Evolutionary conservation across 2,329 filamentous ascomycete species (phyloP), one percentile per base, ranked within the genome.

Genomic region (Remersonia thermophila): DNA sequence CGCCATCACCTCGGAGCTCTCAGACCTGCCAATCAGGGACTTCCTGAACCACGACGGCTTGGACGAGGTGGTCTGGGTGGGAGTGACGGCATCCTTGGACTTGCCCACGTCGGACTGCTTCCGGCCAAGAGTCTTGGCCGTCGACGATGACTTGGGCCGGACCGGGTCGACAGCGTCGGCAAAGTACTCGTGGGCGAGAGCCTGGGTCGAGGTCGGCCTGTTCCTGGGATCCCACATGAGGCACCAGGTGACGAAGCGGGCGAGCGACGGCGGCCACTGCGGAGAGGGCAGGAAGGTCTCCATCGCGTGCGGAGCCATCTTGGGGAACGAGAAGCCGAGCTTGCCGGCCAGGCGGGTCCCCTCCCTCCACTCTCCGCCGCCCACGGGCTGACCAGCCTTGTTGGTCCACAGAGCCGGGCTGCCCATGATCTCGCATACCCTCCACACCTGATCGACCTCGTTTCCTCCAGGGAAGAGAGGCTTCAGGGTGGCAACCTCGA

Each of bases 371-470:
- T 98, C 91, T 52, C 91, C 91, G 53, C 91, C 91, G 37, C 91
- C 91, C 18, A 98, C 83, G 47, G 80, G 82, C 17, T 70, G 68
- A 16, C 87, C 87, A 4, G 83, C 69, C 61, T 95, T 95, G 67
- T 83, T 94, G 57, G 93, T 91, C 91, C 91, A 98, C 62, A 89
- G 89, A 30, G 91, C 91, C 3, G 91, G 91, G 62, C 89, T 96
- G 33, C 91, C 91, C 91, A 98, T 98, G 40, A 98, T 94, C 58
- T 98, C 91, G 55, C 91, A 98, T 0, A 98, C 84, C 48, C 91
- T 80, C 91, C 91, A 98, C 2, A 98, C 91, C 59, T 98, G 91
- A 51, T 98, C 91, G 1, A 98, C 91, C 63, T 98, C 91, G 55
- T 98, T 98, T 53, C 86, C 85, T 50, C 91, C 91, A 9, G 91